Evolutionary conservation across 768 basidiomycete genomes (phyloP).

Genomic region (Agrocybe praecox): DNA sequence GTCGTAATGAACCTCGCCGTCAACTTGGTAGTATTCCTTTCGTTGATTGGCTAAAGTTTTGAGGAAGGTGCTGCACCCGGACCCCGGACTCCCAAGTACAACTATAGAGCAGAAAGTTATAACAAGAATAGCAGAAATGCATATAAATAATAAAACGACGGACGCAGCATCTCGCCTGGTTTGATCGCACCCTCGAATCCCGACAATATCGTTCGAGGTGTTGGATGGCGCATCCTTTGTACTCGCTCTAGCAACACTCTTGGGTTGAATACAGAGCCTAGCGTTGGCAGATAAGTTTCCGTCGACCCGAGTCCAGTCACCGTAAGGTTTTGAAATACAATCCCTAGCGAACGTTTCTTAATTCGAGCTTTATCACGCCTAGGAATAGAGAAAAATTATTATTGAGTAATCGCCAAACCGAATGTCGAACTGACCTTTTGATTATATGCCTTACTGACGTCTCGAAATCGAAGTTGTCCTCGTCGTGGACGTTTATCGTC

Average conservation of each 20-base stretch:
- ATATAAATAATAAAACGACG: slow-evolving; percentile 31
- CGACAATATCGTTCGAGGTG: slow-evolving; percentile 61
- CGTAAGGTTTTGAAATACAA: slow-evolving; percentile 58
- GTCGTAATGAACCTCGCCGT: slow-evolving; percentile 78
- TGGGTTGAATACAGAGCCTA: slow-evolving; percentile 67
- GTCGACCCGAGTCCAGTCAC: slow-evolving; percentile 61
- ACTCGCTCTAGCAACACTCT: slow-evolving; percentile 42
- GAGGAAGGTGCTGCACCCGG: slow-evolving; percentile 84
- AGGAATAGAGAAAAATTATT: not conserved
- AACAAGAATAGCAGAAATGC: slow-evolving; percentile 34
- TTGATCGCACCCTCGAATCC: slow-evolving; percentile 67
- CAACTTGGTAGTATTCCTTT: slow-evolving; percentile 64
- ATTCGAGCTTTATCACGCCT: slow-evolving; percentile 52
- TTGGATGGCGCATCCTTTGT: slow-evolving; percentile 57
- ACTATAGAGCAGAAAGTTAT: slow-evolving; percentile 40
- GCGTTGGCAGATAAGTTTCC: slow-evolving; percentile 54
- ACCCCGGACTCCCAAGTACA: slow-evolving; percentile 82
- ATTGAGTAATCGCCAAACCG: slow-evolving; percentile 11
- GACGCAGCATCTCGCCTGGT: slow-evolving; percentile 79
- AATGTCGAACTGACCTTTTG: slow-evolving; percentile 27
- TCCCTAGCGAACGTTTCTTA: slow-evolving; percentile 57
- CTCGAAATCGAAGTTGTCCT: slow-evolving; percentile 39
- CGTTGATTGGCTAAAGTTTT: slow-evolving; percentile 80
- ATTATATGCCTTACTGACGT: slow-evolving; percentile 30
- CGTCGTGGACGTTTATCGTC: slow-evolving; percentile 30